These are phyloP conservation scores for Avena sativa DNA, from an alignment of 176 grass and related monocot genomes.

Conservation along the genomic window DNA sequence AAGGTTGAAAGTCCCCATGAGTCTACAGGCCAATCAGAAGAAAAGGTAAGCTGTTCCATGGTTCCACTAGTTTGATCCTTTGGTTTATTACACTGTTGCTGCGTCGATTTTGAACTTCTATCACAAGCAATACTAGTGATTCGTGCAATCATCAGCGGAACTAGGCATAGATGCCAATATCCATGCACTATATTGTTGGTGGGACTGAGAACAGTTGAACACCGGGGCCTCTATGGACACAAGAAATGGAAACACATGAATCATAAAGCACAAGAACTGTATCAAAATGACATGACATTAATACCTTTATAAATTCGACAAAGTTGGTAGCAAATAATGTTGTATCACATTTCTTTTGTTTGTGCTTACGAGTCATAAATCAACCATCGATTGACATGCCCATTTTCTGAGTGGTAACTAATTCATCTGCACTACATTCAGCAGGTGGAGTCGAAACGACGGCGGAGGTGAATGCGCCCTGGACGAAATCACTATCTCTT, in stretches of 20 bases:
- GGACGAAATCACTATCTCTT: background rate
- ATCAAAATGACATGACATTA: background rate
- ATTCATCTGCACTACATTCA: constrained; percentile 15
- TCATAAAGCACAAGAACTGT: background rate
- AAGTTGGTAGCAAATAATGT: background rate
- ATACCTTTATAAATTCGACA: background rate
- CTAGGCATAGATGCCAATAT: background rate
- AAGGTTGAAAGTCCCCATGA: constrained; percentile 62
- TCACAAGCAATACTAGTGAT: background rate
- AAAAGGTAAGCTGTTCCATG: constrained; percentile 60
- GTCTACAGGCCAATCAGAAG: constrained; percentile 63
- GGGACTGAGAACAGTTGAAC: background rate
- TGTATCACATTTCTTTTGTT: too few relatives aligned
- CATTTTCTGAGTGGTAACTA: background rate
- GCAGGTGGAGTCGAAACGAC: constrained; percentile 73
- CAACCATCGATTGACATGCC: background rate
- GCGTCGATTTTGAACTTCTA: background rate
- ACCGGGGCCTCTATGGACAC: background rate
- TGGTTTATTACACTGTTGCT: background rate
- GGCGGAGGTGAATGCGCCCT: constrained; percentile 57
- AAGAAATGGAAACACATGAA: background rate
- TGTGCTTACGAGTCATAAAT: background rate
- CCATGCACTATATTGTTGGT: background rate
- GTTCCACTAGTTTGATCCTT: background rate
- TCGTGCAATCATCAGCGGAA: background rate